These are phyloP conservation scores for Lecanicillium sp. DNA, from an alignment of 2,329 filamentous ascomycete species.

Conservation along the genomic window DNA sequence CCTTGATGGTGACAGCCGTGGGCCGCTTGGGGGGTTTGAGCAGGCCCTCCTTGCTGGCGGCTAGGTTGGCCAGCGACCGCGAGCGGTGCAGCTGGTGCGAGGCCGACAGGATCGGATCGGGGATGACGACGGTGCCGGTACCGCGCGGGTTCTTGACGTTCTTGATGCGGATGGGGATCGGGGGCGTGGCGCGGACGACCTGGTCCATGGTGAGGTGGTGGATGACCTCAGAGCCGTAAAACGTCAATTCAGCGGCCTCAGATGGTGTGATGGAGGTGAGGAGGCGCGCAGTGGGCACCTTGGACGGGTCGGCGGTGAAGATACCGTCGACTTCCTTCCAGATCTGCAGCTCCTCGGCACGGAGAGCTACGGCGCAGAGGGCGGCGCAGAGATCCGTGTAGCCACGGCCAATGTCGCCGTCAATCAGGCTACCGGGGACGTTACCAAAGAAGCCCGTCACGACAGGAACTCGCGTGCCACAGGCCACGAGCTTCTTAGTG, in stretches of 20 bases:
- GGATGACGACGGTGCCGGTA: conserved; percentile 74
- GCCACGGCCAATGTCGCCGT: conserved; percentile 82
- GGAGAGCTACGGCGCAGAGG: conserved; percentile 80
- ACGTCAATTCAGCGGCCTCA: conserved; percentile 92
- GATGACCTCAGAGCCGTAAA: conserved; percentile 93
- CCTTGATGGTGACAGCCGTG: conserved; percentile 93
- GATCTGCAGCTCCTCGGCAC: conserved; percentile 84
- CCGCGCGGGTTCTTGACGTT: conserved; percentile 84
- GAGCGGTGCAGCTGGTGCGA: conserved; percentile 53
- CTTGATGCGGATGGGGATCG: conserved; percentile 83
- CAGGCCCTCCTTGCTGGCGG: conserved; percentile 27
- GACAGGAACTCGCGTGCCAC: conserved; percentile 64
- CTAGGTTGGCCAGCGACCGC: conserved; percentile 18
- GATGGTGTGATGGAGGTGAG: conserved; percentile 83
- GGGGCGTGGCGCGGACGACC: conserved; percentile 70
- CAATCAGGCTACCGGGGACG: conserved; percentile 83
- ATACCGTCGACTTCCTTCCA: conserved; percentile 99
- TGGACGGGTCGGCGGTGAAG: conserved; percentile 76
- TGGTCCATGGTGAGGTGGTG: conserved; percentile 99
- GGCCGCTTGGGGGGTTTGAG: conserved; percentile 63
- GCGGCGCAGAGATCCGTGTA: conserved; percentile 97
- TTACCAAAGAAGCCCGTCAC: conserved; percentile 93
- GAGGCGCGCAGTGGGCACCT: conserved; percentile 90
- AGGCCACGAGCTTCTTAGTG: conserved; percentile 57
- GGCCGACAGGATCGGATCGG: conserved; percentile 55